Conservation (phyloP, 2,329 filamentous ascomycete species). For the Ophiocordyceps robertsii region DNA sequence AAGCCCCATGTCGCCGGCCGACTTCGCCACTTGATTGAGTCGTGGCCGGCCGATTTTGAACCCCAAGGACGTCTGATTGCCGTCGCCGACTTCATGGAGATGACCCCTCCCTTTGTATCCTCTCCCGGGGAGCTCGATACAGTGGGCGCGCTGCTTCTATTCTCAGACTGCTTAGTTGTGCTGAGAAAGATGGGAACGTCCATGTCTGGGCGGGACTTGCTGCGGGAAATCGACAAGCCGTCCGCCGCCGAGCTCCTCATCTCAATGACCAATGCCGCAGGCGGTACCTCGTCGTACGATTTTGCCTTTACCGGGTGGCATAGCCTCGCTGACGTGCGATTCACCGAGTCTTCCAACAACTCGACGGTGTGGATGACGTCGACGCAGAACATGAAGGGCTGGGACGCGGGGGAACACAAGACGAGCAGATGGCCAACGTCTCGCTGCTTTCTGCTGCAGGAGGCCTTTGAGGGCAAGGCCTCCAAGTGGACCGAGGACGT, state of each 20-base stretch:
- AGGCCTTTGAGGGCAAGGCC: slow-evolving; percentile 66
- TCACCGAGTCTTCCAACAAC: slow-evolving; percentile 57
- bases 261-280: slow-evolving; percentile 49
- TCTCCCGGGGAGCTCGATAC: slow-evolving; percentile 29
- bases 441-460: slow-evolving; percentile 58
- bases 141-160: slow-evolving; percentile 66
- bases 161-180: slow-evolving; percentile 68
- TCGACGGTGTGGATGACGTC: slow-evolving; percentile 56
- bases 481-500: slow-evolving; percentile 72
- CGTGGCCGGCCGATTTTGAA: slow-evolving; percentile 60
- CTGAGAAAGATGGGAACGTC: slow-evolving; percentile 55
- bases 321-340: slow-evolving; percentile 53
- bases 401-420: slow-evolving; percentile 27
- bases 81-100: slow-evolving; percentile 66
- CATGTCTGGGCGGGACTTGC: slow-evolving; percentile 59
- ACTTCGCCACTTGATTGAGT: slow-evolving; percentile 61
- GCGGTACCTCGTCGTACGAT: slow-evolving; percentile 50
- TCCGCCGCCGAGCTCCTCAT: slow-evolving; percentile 49
- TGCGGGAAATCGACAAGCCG: slow-evolving; percentile 76
- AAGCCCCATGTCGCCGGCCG: slow-evolving; percentile 63
- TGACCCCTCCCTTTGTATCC: slow-evolving; percentile 55
- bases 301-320: slow-evolving; percentile 66
- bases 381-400: slow-evolving; percentile 44
- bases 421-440: slow-evolving; percentile 38
- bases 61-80: slow-evolving; percentile 68